A percentile compares a stretch with the other conserved stretches of the same genome.
phyloP scores from a whole-genome alignment of 164 flowering plant genomes.

The Liriodendron chinense region DNA sequence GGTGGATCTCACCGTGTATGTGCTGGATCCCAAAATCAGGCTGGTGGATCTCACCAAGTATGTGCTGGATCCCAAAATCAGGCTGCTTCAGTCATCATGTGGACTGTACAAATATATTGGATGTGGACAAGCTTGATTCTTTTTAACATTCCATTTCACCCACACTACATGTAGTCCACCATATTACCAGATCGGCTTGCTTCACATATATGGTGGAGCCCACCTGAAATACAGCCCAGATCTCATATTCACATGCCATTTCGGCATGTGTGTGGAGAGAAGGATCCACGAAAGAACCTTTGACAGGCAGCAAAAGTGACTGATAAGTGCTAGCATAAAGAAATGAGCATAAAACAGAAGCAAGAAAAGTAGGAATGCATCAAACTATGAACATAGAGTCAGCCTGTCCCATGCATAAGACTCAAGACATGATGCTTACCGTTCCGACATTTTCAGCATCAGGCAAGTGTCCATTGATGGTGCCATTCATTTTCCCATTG shows the following conservation, averaged over 20 bases:
- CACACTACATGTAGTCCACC: not conserved
- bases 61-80: not conserved
- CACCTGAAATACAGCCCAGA: not conserved
- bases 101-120: not conserved
- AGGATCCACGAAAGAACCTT: not conserved
- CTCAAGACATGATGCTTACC: slow-evolving; percentile 35
- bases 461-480: slow-evolving; percentile 39
- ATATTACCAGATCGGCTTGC: not conserved
- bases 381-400: not conserved
- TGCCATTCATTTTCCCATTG: slow-evolving; percentile 41
- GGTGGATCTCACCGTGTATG: no score
- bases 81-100: not conserved
- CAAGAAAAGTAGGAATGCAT: not conserved
- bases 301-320: not conserved
- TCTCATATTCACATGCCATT: not conserved
- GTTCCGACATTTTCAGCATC: slow-evolving; percentile 67
- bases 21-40: not conserved
- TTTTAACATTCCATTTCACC: no score
- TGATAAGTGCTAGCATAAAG: not conserved
- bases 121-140: not conserved
- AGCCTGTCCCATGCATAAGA: not conserved
- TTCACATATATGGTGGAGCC: not conserved
- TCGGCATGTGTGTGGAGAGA: not conserved
- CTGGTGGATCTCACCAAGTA: not conserved
- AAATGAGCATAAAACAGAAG: not conserved